Evolutionary conservation across 306 rosid species (phyloP), one percentile per base, ranked within the genome.

Genomic region (Vigna angularis): DNA sequence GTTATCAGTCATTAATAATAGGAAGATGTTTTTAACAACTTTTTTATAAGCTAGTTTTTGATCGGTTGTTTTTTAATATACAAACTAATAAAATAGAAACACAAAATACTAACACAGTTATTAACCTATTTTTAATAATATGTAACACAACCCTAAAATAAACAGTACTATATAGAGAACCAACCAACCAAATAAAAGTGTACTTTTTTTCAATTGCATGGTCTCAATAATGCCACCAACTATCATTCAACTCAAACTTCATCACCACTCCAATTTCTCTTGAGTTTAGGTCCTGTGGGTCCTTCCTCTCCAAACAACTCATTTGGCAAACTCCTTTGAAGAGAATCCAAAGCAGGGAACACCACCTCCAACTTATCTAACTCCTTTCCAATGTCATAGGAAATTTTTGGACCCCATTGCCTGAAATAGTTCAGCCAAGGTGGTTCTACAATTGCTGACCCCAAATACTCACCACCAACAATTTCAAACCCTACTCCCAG

Each of bases 211-310:
- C 6, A 36, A 45, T 45, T 45, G 7, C 44, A 26, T 69, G 58
- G 44, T 17, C 16, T 18, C 6, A 61, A 32, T 16, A 49, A 34
- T 50, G 40, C 28, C 9, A 15, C 24, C 12, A 44, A 67, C 38
- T 4, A 44, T 56, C 70, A 57, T 20, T 52, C 49, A 44, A 44
- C 3, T 76, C 63, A 75, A 18, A 28, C 11, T 42, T 76, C 85
- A 34, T 82, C 82, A 2, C 85, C 82, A 36, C 10, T 34, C 85
- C 85, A 82, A 82, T 55, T 76, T 66, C 55, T 47, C 66, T 82
- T 82, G 44, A 64, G 65, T 75, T 82, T 82, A 6, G 85, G 85
- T 7, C 85, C 85, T 10, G 82, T 82, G 69, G 85, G 85, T 18
- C 85, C 85, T 24, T 82, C 79, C 20, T 82, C 75, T 11, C 85